Conservation (phyloP, 73 alveolate species). For the Uronychia setigera region DNA sequence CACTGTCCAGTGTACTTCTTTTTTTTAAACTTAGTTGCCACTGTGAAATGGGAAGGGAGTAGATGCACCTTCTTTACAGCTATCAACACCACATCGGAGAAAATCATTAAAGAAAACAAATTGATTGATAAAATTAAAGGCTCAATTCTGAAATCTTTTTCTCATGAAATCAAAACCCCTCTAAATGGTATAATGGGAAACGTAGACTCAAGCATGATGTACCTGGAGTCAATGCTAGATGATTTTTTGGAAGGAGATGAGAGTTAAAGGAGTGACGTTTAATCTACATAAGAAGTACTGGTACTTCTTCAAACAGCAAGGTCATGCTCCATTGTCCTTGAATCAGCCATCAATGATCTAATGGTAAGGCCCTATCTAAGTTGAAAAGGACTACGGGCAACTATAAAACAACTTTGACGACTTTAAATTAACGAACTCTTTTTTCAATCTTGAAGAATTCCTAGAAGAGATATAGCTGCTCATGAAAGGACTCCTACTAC, state of each 20-base stretch:
- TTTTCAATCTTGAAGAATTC: not conserved
- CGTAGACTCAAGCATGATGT: not conserved
- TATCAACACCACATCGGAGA: conserved; percentile 4
- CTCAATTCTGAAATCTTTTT: not conserved
- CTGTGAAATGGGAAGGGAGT: not conserved
- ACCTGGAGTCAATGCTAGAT: not conserved
- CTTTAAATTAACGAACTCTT: too few relatives aligned
- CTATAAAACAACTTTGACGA: not conserved
- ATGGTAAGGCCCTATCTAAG: not conserved
- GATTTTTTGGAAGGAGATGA: too few relatives aligned
- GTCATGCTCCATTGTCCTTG: not conserved
- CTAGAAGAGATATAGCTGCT: not conserved
- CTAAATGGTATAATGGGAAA: conserved; percentile 6
- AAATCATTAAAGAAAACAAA: not conserved
- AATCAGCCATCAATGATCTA: not conserved
- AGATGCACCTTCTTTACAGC: not conserved
- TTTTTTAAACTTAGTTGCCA: not conserved
- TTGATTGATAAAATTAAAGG: not conserved
- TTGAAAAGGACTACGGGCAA: not conserved
- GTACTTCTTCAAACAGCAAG: too few relatives aligned
- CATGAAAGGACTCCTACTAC: not conserved
- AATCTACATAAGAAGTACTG: too few relatives aligned
- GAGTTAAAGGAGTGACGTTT: too few relatives aligned
- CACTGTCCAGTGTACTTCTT: not conserved
- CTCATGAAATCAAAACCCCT: conserved; percentile 9